Base-by-base conservation (phyloP, 2,329 filamentous ascomycete species). In the Rhytidhysteron rufulum region DNA sequence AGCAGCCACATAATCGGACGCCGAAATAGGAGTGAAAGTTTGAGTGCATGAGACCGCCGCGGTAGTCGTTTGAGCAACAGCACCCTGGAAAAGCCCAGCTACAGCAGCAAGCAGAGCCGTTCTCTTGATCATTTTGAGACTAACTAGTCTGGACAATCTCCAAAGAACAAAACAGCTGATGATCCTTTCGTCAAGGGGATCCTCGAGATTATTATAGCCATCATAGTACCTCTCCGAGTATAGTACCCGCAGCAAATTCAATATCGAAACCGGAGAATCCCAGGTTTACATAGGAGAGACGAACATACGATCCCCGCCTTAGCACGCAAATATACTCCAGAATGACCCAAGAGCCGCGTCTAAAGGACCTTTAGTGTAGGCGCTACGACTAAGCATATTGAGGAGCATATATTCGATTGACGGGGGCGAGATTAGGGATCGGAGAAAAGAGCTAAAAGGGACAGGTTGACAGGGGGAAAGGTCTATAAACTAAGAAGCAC, bases 21-120 rank as follows among this genome's bases (percentile, higher is more conserved):
- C 75, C 1, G 73, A 67, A 34, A 77, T 66, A 3, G 65, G 53
- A 3, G 55, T 57, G 52, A 77, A 78, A 5, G 61, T 65, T 1
- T 66, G 66, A 1, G 58, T 57, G 44, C 73, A 76, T 37, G 50
- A 45, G 16, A 44, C 43, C 15, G 20, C 34, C 4, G 25, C 38
- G 7, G 38, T 52, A 20, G 33, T 4, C 10, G 31, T 43, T 4
- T 30, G 42, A 17, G 46, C 46, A 33, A 43, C n/a, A 4, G 32
- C 42, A 16, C 46, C 30, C 13, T 47, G 43, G 15, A 50, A 29
- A 30, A 50, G 15, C 2, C 42, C 34, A 9, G 42, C 47, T 19
- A 38, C 34, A 34, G 36, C 42, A 11, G 34, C 39, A n/a, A 41
- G 20, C 5, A 51, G 40, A 35, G 43, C 25, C 17, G 39, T 32